A percentile compares a stretch with the other conserved stretches of the same genome.
Evolutionary conservation across 2,329 filamentous ascomycete species (phyloP).

Genomic region (Metarhizium rileyi): DNA sequence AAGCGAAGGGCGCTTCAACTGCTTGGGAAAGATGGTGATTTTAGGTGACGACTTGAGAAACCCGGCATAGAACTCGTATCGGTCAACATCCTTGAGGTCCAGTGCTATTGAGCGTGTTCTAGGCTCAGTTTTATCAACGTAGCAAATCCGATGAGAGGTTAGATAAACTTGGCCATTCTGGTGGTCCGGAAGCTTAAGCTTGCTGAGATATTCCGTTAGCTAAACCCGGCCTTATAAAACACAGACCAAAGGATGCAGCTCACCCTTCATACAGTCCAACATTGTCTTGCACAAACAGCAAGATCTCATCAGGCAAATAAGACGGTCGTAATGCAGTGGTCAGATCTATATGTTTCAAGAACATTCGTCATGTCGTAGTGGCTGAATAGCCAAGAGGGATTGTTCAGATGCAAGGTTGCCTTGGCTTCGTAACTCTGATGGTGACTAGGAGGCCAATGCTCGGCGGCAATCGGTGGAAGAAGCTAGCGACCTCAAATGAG

Average conservation of each 20-base stretch:
- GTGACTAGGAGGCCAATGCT: not conserved
- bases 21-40: conserved; percentile 79
- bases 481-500: not conserved
- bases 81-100: conserved; percentile 83
- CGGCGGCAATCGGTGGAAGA: not conserved
- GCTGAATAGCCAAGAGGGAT: conserved; percentile 7
- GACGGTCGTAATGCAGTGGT: conserved; percentile 92
- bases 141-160: conserved; percentile 91
- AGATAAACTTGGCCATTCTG: conserved; percentile 95
- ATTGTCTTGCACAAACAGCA: conserved; percentile 94
- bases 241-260: conserved; percentile 21
- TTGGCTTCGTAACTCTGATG: not conserved
- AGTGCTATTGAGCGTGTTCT: conserved; percentile 76
- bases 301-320: conserved; percentile 84
- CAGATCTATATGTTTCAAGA: conserved; percentile 89
- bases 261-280: conserved; percentile 97
- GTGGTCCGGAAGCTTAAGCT: conserved; percentile 87
- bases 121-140: conserved; percentile 82
- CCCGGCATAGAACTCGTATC: conserved; percentile 82
- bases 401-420: not conserved
- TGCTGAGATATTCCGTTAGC: conserved; percentile 44
- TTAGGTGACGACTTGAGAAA: conserved; percentile 95
- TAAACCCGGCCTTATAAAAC: not conserved
- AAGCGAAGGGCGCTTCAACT: conserved; percentile 54
- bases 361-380: conserved; percentile 66